A percentile compares a stretch with the other conserved stretches of the same genome.
These are phyloP conservation scores for Mycena sp. DNA, from an alignment of 1,284 basidiomycete genomes.

Conservation along the genomic window DNA sequence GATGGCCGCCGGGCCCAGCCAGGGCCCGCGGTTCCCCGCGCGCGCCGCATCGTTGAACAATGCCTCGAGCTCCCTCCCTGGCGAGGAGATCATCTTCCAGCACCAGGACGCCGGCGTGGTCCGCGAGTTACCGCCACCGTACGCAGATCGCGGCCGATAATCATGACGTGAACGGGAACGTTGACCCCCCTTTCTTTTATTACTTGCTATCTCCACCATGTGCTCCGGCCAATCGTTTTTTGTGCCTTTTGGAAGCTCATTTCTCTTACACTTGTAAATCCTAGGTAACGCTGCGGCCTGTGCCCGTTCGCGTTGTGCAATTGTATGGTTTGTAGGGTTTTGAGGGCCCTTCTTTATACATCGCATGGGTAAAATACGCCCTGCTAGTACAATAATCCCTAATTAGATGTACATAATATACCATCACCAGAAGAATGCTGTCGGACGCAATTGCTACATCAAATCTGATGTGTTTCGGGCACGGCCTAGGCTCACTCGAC, in stretches of 20 bases:
- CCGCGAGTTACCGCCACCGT: conserved; percentile 34
- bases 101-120: conserved; percentile 31
- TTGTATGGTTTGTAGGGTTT: not conserved
- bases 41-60: conserved; percentile 22
- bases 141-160: conserved; percentile 62
- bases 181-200: conserved; percentile 15
- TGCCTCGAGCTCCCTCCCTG: not conserved
- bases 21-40: not conserved
- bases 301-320: not conserved
- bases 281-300: not conserved
- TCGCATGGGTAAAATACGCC: not conserved
- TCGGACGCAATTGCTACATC: too few relatives aligned
- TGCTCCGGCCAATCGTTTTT: not conserved
- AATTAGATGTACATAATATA: too few relatives aligned
- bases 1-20: conserved; percentile 4
- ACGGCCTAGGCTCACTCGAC: too few relatives aligned
- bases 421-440: too few relatives aligned
- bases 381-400: not conserved
- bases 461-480: too few relatives aligned
- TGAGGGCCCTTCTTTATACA: too few relatives aligned
- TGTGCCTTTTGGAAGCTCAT: not conserved
- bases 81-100: conserved; percentile 29
- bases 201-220: not conserved
- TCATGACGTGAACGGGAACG: conserved; percentile 59
- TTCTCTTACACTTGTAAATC: conserved; percentile 4